Evolutionary conservation across 2,329 filamentous ascomycete species (phyloP), one percentile per base, ranked within the genome.

Genomic region (Fonsecaea multimorphosa): DNA sequence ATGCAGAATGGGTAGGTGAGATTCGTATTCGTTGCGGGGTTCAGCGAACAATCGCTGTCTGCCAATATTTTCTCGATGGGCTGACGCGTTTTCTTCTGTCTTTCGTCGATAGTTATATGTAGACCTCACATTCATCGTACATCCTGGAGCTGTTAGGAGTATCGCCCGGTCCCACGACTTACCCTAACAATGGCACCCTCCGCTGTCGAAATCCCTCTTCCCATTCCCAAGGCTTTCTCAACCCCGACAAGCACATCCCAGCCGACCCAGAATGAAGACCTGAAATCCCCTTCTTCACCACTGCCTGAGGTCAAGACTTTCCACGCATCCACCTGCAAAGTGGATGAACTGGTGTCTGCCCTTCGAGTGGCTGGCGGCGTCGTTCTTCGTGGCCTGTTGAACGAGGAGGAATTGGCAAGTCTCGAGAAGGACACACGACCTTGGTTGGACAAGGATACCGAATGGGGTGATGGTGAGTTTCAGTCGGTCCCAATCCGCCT

Each of bases 381-480:
- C 29, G 53, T 70, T 29, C 58, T 72, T 49, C 69, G 70, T 9
- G 67, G 67, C 14, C 29, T 71, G 29, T 11, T 71, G 29, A 52
- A 51, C 11, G 31, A 36, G 19, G 36, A 58, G 12, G 65, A 68
- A 29, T 34, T 70, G 31, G 59, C 57, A 1, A 54, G 16, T 8
- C 65, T 72, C 27, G 71, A 72, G 52, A 63, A 29, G n/a, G 70
- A 72, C 54, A 67, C 67, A 2, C 64, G 71, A n/a, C 71, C 70
- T 9, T 71, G 58, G 54, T 56, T 72, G 36, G 57, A 68, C 14
- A 62, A 64, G 34, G 71, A 72, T 57, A 64, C 64, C 29, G 66
- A 66, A 4, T 72, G 70, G 70, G 52, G 52, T 1, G 65, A 64
- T 22, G 58, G 58, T 60, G 51, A 58, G 40, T 49, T 22, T n/a